Evolutionary conservation across 2,329 filamentous ascomycete genomes (phyloP), one percentile per base, ranked within the genome.

Genomic region (Cladophialophora bantiana): DNA sequence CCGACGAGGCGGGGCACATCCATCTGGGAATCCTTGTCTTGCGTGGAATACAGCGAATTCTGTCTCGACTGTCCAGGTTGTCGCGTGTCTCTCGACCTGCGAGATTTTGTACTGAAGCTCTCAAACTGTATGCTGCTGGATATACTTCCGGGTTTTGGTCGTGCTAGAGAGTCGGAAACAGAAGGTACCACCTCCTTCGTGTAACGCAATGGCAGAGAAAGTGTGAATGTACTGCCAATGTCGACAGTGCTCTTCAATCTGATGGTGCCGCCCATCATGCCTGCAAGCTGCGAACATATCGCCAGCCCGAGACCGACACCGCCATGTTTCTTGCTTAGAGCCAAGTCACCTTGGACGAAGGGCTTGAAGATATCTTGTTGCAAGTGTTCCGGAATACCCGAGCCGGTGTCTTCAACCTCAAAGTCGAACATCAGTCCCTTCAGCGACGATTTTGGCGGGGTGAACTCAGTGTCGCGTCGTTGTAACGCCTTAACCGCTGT

Each of bases 301-400:
- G 90, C 93, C 61, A 97, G 78, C 1, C 93, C 93, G 1, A 97
- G 81, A 1, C 93, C 93, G 0, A 93, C 96, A 18, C 93, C 93
- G 18, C 92, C 93, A 75, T 89, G 95, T 74, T 94, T 95, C 77
- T 92, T 94, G 80, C 90, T 96, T 15, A 97, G 80, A 1, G 92
- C 91, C 1, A 95, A 80, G 75, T 97, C 93, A 13, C 91, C 93
- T 77, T 97, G 93, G 0, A 96, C 91, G 74, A 97, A 97, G 0
- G 93, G 93, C 76, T 97, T 93, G 76, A 97, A 97, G 6, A 97
- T 92, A 70, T 89, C 89, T 65, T 91, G 83, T 72, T 93, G 92
- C 77, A 95, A 86, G 69, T 89, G 81, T 7, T 88, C 85, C 0
- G 92, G 87, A 61, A 97, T 96, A 32, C 93, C 93, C 0, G 92